Evolutionary conservation across 208 protist genomes (phyloP).

Genomic region (Acanthamoeba healyi): DNA sequence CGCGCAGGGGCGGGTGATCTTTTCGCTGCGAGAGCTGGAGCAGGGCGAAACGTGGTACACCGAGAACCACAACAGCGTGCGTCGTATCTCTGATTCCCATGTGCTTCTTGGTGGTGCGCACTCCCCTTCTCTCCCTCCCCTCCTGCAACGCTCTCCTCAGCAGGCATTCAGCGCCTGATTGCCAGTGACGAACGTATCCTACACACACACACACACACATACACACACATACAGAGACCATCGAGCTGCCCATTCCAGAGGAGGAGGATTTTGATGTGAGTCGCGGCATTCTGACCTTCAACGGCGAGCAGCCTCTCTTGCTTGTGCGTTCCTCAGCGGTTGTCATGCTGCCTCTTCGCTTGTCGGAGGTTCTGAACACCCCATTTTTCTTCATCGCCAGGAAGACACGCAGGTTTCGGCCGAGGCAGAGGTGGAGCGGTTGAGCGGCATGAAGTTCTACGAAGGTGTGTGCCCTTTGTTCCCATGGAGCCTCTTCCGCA

Average conservation of each 20-base stretch:
- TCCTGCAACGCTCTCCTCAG: background rate
- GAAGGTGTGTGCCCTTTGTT: no score
- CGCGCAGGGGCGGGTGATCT: background rate
- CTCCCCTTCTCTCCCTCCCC: background rate
- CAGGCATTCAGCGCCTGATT: background rate
- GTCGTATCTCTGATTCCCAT: background rate
- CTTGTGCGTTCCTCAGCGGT: background rate
- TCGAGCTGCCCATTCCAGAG: background rate
- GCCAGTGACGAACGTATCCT: background rate
- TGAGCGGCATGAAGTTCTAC: constrained; percentile 9
- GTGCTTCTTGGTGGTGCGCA: background rate
- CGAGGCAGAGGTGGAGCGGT: background rate
- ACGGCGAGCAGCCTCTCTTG: background rate
- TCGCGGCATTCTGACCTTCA: background rate
- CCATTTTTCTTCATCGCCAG: background rate
- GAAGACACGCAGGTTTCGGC: background rate
- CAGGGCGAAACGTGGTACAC: background rate
- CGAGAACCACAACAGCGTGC: background rate
- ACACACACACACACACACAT: no score
- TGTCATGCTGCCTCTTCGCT: background rate
- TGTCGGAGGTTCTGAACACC: no score
- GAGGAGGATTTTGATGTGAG: background rate
- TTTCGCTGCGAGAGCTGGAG: background rate
- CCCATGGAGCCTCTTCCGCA: no score
- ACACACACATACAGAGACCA: background rate